Evolutionary conservation across 2,329 filamentous ascomycete genomes (phyloP).

Genomic region (Elsinoe australis): DNA sequence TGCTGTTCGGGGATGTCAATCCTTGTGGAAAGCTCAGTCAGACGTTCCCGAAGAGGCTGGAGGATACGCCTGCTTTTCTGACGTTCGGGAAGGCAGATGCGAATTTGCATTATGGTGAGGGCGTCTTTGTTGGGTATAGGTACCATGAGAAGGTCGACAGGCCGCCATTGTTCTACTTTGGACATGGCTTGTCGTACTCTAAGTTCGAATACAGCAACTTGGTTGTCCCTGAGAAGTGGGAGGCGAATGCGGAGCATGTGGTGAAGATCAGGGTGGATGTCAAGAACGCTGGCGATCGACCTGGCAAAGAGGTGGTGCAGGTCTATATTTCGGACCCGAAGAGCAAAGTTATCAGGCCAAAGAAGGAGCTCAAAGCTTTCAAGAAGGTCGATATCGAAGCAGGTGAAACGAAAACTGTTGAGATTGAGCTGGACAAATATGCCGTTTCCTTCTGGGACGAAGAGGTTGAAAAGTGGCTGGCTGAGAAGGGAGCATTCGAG

Average conservation of each 20-base stretch:
- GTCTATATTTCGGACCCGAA: conserved; percentile 59
- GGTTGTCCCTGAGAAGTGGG: conserved; percentile 36
- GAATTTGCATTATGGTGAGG: conserved; percentile 63
- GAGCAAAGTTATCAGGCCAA: conserved; percentile 55
- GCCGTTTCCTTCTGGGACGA: conserved; percentile 65
- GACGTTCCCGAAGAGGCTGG: conserved; percentile 52
- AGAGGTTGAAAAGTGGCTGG: conserved; percentile 55
- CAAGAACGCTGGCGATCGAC: conserved; percentile 49
- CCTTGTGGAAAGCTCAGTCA: conserved; percentile 69
- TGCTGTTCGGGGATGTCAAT: conserved; percentile 65
- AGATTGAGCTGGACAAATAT: conserved; percentile 57
- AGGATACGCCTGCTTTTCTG: conserved; percentile 57
- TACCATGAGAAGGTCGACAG: conserved; percentile 60
- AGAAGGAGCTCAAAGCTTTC: conserved; percentile 65
- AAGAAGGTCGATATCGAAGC: conserved; percentile 54
- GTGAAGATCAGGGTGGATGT: conserved; percentile 45
- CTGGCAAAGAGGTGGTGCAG: conserved; percentile 59
- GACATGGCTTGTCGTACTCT: conserved; percentile 71
- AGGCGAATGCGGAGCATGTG: conserved; percentile 37
- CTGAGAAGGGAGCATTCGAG: conserved; percentile 58
- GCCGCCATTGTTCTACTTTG: conserved; percentile 63
- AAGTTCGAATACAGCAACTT: conserved; percentile 58
- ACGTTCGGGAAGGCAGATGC: conserved; percentile 67
- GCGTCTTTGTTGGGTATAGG: conserved; percentile 63
- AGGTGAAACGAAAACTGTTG: conserved; percentile 50